These are phyloP conservation scores for Pluteus cervinus DNA, from an alignment of 768 basidiomycete genomes.

Conservation along the genomic window DNA sequence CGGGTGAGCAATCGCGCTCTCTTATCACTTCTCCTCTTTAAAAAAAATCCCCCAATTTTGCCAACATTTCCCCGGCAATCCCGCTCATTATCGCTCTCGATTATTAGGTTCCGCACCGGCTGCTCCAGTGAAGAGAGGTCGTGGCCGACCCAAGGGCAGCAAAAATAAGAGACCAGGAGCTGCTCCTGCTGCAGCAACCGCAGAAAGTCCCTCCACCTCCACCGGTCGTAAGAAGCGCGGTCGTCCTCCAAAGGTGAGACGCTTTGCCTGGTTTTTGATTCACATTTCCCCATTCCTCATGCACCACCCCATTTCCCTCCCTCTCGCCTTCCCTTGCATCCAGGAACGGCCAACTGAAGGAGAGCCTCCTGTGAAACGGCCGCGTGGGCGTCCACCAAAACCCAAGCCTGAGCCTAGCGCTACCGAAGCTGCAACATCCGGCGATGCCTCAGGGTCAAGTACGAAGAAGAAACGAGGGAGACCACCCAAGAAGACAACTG, in stretches of 20 bases:
- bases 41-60: slow-evolving; percentile 17
- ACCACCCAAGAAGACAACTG: slow-evolving; percentile 50
- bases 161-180: slow-evolving; percentile 54
- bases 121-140: slow-evolving; percentile 61
- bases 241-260: slow-evolving; percentile 58
- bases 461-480: slow-evolving; percentile 69
- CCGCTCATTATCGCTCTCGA: slow-evolving; percentile 17
- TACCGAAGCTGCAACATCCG: slow-evolving; percentile 30
- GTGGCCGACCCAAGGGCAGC: slow-evolving; percentile 87
- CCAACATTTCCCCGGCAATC: slow-evolving; percentile 22
- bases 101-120: slow-evolving; percentile 35
- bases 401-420: slow-evolving; percentile 44
- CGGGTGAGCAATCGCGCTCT: slow-evolving; percentile 26
- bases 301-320: slow-evolving; percentile 9
- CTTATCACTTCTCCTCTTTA: slow-evolving; percentile 10
- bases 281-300: slow-evolving; percentile 14
- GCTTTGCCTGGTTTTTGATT: slow-evolving; percentile 14
- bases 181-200: slow-evolving; percentile 22
- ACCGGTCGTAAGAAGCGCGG: slow-evolving; percentile 50
- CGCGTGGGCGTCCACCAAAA: slow-evolving; percentile 74
- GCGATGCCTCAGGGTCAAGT: slow-evolving; percentile 40
- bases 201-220: slow-evolving; percentile 28
- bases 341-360: slow-evolving; percentile 34
- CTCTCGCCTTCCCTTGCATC: slow-evolving; percentile 13
- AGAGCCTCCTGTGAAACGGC: slow-evolving; percentile 55